A percentile compares a stretch with the other conserved stretches of the same genome.
Conservation (phyloP, 2,329 filamentous ascomycete species). For the Verticillium klebahnii region DNA sequence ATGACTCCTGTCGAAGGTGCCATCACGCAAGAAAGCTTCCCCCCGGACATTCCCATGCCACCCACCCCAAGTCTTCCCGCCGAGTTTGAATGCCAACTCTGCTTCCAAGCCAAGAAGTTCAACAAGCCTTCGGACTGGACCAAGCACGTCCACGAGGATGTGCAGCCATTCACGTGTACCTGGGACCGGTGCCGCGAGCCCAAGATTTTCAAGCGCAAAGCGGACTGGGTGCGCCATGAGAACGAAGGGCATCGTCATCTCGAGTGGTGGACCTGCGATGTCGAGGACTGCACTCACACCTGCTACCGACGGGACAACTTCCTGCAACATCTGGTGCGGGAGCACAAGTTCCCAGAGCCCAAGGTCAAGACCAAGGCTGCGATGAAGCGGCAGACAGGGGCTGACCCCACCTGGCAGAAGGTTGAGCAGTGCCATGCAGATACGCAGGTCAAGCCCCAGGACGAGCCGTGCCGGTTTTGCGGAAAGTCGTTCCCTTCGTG, state of each 20-base stretch:
- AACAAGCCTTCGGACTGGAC: constrained; percentile 95
- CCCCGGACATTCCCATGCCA: constrained; percentile 74
- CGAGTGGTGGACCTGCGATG: constrained; percentile 85
- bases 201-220: constrained; percentile 92
- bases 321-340: constrained; percentile 83
- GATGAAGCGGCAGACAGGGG: constrained; percentile 52
- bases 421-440: constrained; percentile 74
- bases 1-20: constrained; percentile 64
- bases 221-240: constrained; percentile 92
- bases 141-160: constrained; percentile 91
- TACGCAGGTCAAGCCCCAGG: constrained; percentile 58
- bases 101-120: constrained; percentile 80
- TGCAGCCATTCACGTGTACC: constrained; percentile 90
- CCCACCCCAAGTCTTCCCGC: constrained; percentile 73
- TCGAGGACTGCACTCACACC: constrained; percentile 73
- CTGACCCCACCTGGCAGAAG: constrained; percentile 68
- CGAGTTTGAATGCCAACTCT: constrained; percentile 85
- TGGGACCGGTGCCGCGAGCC: constrained; percentile 78
- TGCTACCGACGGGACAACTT: constrained; percentile 93
- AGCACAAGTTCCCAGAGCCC: constrained; percentile 82
- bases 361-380: constrained; percentile 71
- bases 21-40: constrained; percentile 71
- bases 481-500: constrained; percentile 74
- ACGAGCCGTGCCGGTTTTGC: constrained; percentile 86
- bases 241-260: constrained; percentile 86